phyloP scores from a whole-genome alignment of 2,329 filamentous ascomycete genomes.

The Colletotrichum paranaense region DNA sequence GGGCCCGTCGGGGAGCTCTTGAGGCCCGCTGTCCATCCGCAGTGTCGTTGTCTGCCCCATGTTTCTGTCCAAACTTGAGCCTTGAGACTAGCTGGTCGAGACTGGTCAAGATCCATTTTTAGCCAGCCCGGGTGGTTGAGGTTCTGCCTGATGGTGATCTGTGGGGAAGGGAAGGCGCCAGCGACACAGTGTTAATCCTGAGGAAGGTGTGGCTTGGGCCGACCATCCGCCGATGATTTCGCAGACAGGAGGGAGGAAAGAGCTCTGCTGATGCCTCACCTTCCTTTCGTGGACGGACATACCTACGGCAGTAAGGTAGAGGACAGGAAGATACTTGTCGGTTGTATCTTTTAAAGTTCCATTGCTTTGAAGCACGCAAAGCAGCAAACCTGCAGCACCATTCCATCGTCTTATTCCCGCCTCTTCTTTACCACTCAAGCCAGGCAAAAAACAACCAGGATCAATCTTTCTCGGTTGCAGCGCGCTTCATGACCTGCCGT shows the following conservation, averaged over 20 bases:
- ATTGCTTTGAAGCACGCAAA: conserved; percentile 25
- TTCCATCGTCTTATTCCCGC: neutral
- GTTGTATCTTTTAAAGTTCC: neutral
- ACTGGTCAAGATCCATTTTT: neutral
- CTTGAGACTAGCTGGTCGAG: neutral
- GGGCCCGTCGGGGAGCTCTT: neutral
- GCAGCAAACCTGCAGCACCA: conserved; percentile 7
- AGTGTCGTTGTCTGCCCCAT: neutral
- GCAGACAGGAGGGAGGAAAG: neutral
- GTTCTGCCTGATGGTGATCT: neutral
- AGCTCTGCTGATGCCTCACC: neutral
- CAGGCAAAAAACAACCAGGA: neutral
- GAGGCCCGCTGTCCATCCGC: neutral
- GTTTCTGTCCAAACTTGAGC: neutral
- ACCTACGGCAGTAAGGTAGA: too few species aligned
- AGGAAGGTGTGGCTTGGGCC: neutral
- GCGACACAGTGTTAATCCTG: neutral
- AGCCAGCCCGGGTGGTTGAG: neutral
- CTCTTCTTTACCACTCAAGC: neutral
- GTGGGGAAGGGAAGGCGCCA: neutral
- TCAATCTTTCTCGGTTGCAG: neutral
- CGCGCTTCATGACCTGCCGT: neutral
- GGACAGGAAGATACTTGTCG: neutral
- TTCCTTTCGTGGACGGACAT: neutral
- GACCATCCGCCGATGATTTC: conserved; percentile 7